Base-by-base conservation (phyloP, 805 yeast genomes). In the Saturnispora bothae region DNA sequence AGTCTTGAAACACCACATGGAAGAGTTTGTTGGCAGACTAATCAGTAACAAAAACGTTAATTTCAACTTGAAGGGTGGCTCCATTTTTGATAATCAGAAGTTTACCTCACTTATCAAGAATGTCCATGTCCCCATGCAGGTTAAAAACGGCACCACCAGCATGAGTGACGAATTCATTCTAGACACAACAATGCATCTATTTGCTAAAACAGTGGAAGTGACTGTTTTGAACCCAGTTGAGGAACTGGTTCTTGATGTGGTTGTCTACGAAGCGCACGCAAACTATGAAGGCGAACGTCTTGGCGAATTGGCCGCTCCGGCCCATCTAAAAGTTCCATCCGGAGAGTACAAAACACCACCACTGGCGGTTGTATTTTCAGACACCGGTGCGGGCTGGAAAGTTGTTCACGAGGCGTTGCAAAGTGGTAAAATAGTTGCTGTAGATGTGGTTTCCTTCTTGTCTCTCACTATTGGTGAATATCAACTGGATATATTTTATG, bases 121-220 rank as follows among this genome's bases (percentile, higher is more conserved):
- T 0, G 3, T 64, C 8, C 32, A 47, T 0, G 14, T 67, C 3
- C 55, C 52, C 12, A 40, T 66, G 22, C 41, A 36, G 4, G 20
- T 58, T 14, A 65, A 65, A 15, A 46, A 48, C 19, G 43, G 36
- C 10, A 36, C 25, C 33, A 20, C 27, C 5, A 19, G 16, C 9
- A 34, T 22, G 10, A 44, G 14, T 5, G 40, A 34, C 23, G 27
- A 49, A 2, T 75, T 75, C 40, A 54, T 76, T 5, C 37, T 69
- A 1, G 67, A 64, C 13, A 63, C 73, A 4, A 70, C 71, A 0
- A 67, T 76, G 56, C 80, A 76, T 51, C 45, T 76, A 3, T 56
- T 75, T 56, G 57, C 69, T 0, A 69, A 77, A 1, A 75, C 73
- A 33, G 62, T 73, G 4, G 78, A 74, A 46, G 49, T 76, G 40